These are phyloP conservation scores for Acanthamoeba royreba DNA, from an alignment of 208 protist genomes.

Conservation along the genomic window DNA sequence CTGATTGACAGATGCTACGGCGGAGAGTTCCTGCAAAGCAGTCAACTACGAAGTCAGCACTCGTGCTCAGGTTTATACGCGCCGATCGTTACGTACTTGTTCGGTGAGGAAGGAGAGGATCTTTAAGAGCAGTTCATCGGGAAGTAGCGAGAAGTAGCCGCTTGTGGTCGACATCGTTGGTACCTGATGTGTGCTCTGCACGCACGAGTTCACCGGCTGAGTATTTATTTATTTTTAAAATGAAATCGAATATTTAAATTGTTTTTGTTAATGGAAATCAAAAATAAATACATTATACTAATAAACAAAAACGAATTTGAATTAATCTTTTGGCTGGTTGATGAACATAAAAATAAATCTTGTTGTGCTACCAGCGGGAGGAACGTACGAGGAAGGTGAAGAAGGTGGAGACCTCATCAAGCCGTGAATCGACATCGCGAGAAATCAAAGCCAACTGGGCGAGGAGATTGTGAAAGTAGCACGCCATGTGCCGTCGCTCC, in stretches of 20 bases:
- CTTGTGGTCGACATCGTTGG: background rate
- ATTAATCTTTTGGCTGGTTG: too few species aligned
- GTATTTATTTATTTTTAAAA: background rate
- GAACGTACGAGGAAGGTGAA: background rate
- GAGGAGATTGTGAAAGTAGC: background rate
- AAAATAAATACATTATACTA: too few species aligned
- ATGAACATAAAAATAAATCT: too few species aligned
- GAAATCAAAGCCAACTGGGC: background rate
- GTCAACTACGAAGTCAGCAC: too few species aligned
- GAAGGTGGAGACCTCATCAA: background rate
- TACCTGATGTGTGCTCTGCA: background rate
- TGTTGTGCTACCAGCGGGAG: background rate
- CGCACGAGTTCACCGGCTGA: background rate
- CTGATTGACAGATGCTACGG: background rate
- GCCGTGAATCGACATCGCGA: background rate
- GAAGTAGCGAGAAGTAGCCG: constrained; percentile 1
- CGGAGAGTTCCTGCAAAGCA: background rate
- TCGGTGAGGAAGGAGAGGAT: background rate
- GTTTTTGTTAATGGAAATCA: too few species aligned
- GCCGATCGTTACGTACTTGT: too few species aligned
- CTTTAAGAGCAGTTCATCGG: background rate
- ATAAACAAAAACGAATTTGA: too few species aligned
- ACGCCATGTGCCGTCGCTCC: background rate
- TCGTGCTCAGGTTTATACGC: too few species aligned
- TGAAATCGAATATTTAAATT: background rate